Conservation (phyloP, 208 protist genomes). For the Plasmodiophora brassicae region DNA sequence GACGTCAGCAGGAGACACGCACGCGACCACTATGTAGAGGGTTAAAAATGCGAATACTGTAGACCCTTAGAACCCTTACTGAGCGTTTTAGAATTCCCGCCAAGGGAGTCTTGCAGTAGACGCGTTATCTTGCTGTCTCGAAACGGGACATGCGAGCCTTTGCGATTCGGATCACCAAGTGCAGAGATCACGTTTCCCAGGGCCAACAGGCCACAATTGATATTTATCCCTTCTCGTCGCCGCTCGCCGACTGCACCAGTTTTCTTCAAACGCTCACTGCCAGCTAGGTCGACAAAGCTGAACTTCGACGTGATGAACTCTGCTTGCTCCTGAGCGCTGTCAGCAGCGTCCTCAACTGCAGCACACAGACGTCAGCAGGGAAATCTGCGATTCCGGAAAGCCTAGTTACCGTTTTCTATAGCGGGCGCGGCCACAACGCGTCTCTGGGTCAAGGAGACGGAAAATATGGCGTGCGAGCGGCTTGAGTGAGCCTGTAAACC, state of each 20-base stretch:
- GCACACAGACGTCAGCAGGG: not conserved
- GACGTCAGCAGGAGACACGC: constrained; percentile 36
- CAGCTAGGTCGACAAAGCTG: constrained; percentile 41
- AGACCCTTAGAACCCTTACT: not conserved
- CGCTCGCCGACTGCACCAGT: constrained; percentile 38
- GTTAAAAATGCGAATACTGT: not conserved
- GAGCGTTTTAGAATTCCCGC: constrained; percentile 43
- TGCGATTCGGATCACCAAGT: constrained; percentile 33
- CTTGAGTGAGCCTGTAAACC: not conserved
- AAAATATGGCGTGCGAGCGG: not conserved
- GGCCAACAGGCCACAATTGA: constrained; percentile 42
- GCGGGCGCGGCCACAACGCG: not conserved
- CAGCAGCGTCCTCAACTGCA: constrained; percentile 12
- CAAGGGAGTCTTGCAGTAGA: constrained; percentile 41
- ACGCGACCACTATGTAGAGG: constrained; percentile 60
- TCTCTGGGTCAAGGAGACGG: not conserved
- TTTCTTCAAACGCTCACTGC: constrained; percentile 38
- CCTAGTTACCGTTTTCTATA: not conserved
- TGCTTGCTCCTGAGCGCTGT: constrained; percentile 8
- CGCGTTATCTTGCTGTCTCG: constrained; percentile 38
- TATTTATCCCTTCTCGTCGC: constrained; percentile 44
- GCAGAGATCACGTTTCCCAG: constrained; percentile 44
- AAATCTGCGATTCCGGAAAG: too few species aligned
- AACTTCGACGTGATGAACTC: constrained; percentile 42
- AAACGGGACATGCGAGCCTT: constrained; percentile 34